Conservation (phyloP, 352 stramenopile genomes). For the Saprolegnia parasitica region DNA sequence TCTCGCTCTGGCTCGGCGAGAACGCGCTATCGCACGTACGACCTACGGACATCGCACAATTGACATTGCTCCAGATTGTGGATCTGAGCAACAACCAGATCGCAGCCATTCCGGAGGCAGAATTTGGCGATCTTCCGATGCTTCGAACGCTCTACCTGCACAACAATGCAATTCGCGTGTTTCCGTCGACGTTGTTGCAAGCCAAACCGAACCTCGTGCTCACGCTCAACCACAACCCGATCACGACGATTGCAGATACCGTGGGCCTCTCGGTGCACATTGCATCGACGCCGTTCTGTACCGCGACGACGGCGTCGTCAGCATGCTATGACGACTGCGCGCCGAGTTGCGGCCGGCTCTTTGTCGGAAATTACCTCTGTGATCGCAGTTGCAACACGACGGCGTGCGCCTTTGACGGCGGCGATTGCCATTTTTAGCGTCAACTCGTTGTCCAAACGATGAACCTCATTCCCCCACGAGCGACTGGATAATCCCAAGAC, state of each 20-base stretch:
- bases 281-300: neutral
- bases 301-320: neutral
- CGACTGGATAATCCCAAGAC: too few species aligned
- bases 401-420: neutral
- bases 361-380: neutral
- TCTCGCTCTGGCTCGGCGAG: constrained; percentile 6
- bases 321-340: neutral
- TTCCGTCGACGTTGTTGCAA: neutral
- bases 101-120: neutral
- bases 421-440: neutral
- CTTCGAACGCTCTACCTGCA: neutral
- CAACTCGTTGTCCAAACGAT: too few species aligned
- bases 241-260: neutral
- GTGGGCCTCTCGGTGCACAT: neutral
- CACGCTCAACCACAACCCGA: constrained; percentile 1
- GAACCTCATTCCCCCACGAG: too few species aligned
- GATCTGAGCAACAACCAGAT: constrained; percentile 1
- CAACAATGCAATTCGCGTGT: neutral
- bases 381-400: neutral
- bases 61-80: neutral
- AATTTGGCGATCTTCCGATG: neutral
- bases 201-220: neutral
- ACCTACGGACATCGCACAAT: neutral
- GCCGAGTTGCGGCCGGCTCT: neutral
- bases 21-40: neutral